phyloP scores from a whole-genome alignment of 2,329 filamentous ascomycete genomes.

The Trichoderma oligosporum region DNA sequence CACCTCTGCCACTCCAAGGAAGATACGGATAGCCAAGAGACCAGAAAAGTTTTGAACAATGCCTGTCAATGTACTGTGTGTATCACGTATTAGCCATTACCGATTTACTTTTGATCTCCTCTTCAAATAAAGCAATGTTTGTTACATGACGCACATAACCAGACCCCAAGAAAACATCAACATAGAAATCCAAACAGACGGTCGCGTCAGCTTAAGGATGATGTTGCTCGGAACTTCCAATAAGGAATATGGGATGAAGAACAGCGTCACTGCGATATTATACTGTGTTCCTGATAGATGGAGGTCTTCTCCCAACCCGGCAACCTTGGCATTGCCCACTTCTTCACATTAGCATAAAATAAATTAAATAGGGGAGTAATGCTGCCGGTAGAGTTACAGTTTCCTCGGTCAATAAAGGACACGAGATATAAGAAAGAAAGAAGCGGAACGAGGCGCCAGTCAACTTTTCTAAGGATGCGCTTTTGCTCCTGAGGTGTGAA shows the following conservation, averaged over 20 bases:
- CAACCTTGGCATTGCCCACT: slow-evolving; percentile 25
- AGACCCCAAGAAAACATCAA: slow-evolving; percentile 13
- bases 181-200: slow-evolving; percentile 2
- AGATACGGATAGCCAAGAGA: slow-evolving; percentile 75
- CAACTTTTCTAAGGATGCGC: neutral
- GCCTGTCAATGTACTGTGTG: slow-evolving; percentile 73
- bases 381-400: neutral
- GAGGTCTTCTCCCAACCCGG: slow-evolving; percentile 24
- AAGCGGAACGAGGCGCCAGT: neutral
- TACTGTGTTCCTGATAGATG: slow-evolving; percentile 23
- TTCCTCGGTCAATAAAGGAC: neutral
- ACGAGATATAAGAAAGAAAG: neutral
- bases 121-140: neutral
- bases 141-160: neutral
- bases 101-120: too few species aligned
- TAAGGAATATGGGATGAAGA: slow-evolving; percentile 24
- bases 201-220: slow-evolving; percentile 18
- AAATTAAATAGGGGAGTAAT: neutral
- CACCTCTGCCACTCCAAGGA: slow-evolving; percentile 70
- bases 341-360: neutral
- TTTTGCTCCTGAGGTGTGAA: neutral
- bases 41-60: slow-evolving; percentile 73
- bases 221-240: slow-evolving; percentile 21
- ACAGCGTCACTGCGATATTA: slow-evolving; percentile 25
- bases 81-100: neutral